Percentiles rank a stretch among this genome's conserved stretches.
These are phyloP conservation scores for Malus orientalis DNA, from an alignment of 306 rosid genomes.

Conservation along the genomic window DNA sequence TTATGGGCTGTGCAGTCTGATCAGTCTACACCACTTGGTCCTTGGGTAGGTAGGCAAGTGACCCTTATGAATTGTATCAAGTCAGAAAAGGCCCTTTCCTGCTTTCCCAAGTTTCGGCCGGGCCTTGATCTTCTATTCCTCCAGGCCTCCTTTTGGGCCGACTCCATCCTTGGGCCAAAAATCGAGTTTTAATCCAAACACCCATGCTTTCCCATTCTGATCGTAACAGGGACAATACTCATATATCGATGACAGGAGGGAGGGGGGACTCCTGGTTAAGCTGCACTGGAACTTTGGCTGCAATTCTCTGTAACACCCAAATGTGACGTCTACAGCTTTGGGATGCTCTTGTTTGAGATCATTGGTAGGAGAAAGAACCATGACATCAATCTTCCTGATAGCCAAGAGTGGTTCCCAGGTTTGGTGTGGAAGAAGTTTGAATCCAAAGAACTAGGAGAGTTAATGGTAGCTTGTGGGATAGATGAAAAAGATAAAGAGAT, in stretches of 20 bases:
- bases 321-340: constrained; percentile 21
- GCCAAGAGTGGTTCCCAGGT: constrained; percentile 39
- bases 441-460: constrained; percentile 7
- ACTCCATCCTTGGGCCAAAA: too few species aligned
- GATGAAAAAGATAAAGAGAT: constrained; percentile 25
- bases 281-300: constrained; percentile 39
- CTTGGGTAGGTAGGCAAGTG: too few species aligned
- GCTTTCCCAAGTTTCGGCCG: too few species aligned
- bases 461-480: constrained; percentile 13
- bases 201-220: too few species aligned
- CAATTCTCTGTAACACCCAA: constrained; percentile 30
- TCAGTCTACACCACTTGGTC: too few species aligned
- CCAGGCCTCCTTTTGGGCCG: too few species aligned
- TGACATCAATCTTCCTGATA: constrained; percentile 9
- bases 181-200: too few species aligned
- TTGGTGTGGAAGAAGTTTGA: constrained; percentile 34
- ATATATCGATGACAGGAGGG: constrained; percentile 25
- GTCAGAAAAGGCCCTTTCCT: too few species aligned
- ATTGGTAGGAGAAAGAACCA: constrained; percentile 36
- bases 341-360: constrained; percentile 41
- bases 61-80: too few species aligned
- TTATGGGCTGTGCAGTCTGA: too few species aligned
- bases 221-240: constrained; percentile 27
- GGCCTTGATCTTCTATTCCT: too few species aligned
- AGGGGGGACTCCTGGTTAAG: constrained; percentile 52